Base-by-base conservation (phyloP, 176 grass and related monocot genomes). In the Echinochloa phyllopogon region DNA sequence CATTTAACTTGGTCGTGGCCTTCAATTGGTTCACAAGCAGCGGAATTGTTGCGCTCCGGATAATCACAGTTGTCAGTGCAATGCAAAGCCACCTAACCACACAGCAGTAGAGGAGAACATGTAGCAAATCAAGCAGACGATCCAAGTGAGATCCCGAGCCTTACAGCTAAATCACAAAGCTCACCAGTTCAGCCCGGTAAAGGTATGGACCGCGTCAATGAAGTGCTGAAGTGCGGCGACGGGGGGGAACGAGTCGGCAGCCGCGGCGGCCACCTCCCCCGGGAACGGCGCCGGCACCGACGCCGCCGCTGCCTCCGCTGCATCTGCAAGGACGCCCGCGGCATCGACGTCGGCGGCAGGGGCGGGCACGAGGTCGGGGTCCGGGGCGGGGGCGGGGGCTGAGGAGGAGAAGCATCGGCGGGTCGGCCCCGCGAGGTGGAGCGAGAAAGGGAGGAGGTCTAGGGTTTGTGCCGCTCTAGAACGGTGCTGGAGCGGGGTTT, bases 231-330 rank as follows among this genome's bases (percentile, higher is more conserved):
- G 96, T 8, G 83, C 93, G 1, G 93, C 93, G 16, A 96, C 87
- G 9, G 91, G 91, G 60, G 81, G 25, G 68, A 91, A 99, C 2
- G 89, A 91, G 68, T 91, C 96, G 0, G 78, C 89, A 9, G 96
- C 96, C 24, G 96, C 96, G 2, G 96, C 93, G 3, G 96, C 91
- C 21, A 98, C 96, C 83, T 98, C 96, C 14, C 96, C 96, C 8
- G 91, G 88, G 75, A 94, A 95, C 40, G 96, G 83, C 47, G 83
- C 85, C 76, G 96, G 93, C 6, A 79, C 76, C 11, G 85, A 60
- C 10, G 47, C 60, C 14, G 69, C 88, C n/a, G 29, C 29, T 4
- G 72, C 88, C 6, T 89, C 84, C 12, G 79, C 79, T 4, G 87
- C 85, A 68, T 86, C 86, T 5, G 14, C 88, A 17, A 98, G 69